These are phyloP conservation scores for Aspergillus wentii DNA, from an alignment of 495 filamentous ascomycete genomes.

Conservation along the genomic window DNA sequence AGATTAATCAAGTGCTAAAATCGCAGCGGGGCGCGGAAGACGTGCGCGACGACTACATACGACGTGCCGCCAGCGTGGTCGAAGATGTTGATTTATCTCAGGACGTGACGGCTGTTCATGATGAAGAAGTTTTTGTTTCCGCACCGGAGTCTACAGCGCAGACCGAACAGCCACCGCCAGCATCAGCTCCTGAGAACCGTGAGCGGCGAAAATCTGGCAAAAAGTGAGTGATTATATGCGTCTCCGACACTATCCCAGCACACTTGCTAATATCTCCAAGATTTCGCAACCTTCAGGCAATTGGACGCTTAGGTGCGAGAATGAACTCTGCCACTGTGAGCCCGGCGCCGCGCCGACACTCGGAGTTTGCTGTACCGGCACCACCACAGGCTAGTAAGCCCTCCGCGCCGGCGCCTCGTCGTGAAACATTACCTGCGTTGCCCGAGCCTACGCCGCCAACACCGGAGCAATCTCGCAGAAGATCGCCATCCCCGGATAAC, in stretches of 20 bases:
- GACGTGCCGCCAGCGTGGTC: too few relatives aligned
- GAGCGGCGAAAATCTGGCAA: constrained; percentile 12
- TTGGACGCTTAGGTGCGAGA: too few relatives aligned
- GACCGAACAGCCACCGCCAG: too few relatives aligned
- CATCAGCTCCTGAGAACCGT: not conserved
- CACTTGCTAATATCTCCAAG: constrained; percentile 4
- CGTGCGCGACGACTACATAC: constrained; percentile 13
- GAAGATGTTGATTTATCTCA: too few relatives aligned
- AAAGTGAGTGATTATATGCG: too few relatives aligned
- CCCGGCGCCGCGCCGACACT: constrained; percentile 7
- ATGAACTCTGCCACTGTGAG: not conserved
- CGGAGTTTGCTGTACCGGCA: constrained; percentile 6
- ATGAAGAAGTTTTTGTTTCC: too few relatives aligned
- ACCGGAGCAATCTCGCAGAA: not conserved
- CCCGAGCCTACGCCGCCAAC: not conserved
- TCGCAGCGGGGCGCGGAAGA: constrained; percentile 16
- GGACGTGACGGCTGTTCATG: too few relatives aligned
- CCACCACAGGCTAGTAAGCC: constrained; percentile 1
- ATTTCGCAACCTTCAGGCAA: too few relatives aligned
- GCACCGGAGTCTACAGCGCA: too few relatives aligned
- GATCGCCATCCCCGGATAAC: constrained; percentile 5
- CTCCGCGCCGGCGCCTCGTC: constrained; percentile 1
- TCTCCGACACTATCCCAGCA: not conserved
- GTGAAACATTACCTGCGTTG: constrained; percentile 7
- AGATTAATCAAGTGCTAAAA: constrained; percentile 21